Evolutionary conservation across 2,329 filamentous ascomycete genomes (phyloP).

Genomic region (Monosporascus sp.): DNA sequence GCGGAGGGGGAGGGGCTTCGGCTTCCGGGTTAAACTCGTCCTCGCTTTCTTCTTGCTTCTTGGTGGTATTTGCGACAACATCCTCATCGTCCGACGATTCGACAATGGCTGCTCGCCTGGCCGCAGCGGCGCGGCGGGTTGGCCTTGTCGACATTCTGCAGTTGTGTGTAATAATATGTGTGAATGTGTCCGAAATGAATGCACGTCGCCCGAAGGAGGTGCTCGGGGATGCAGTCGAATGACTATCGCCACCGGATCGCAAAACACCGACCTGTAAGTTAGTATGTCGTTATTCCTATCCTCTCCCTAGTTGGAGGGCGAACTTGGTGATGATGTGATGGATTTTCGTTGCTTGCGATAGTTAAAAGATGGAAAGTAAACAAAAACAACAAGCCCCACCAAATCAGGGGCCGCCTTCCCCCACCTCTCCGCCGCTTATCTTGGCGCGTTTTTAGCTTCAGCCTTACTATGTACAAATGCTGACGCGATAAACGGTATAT

Average conservation of each 20-base stretch:
- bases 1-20: slow-evolving; percentile 46
- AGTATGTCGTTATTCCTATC: no score
- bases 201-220: no score
- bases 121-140: slow-evolving; percentile 39
- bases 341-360: no score
- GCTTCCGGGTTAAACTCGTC: slow-evolving; percentile 74
- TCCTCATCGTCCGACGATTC: slow-evolving; percentile 77
- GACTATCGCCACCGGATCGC: no score
- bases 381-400: not conserved
- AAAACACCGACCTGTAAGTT: no score
- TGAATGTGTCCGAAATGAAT: no score
- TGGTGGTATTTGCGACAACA: slow-evolving; percentile 47
- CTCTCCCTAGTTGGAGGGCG: no score
- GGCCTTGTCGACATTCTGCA: slow-evolving; percentile 27
- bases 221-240: no score
- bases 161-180: no score
- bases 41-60: slow-evolving; percentile 54
- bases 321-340: no score
- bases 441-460: not conserved
- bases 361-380: not conserved
- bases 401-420: not conserved
- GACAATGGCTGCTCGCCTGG: slow-evolving; percentile 67
- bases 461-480: not conserved
- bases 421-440: not conserved
- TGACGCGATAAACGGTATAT: not conserved